These are phyloP conservation scores for Paramyrothecium sp. DNA, from an alignment of 2,329 filamentous ascomycete genomes.

Conservation along the genomic window DNA sequence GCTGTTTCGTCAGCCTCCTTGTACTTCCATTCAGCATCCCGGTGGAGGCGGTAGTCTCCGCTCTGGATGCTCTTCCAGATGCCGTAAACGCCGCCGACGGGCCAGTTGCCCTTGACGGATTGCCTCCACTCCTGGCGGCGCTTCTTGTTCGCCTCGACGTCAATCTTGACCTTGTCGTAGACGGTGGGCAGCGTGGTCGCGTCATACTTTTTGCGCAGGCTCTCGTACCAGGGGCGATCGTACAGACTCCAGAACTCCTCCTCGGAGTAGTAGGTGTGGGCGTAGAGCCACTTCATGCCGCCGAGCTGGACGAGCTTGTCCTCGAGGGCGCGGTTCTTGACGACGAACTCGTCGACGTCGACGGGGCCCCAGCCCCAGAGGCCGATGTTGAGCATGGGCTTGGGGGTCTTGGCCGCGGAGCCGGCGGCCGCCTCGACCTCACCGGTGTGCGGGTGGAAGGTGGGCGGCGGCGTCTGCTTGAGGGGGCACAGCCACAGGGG, in stretches of 20 bases:
- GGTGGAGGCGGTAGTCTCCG: conserved; percentile 53
- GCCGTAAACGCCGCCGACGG: conserved; percentile 58
- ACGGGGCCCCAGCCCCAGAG: conserved; percentile 77
- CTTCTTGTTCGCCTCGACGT: conserved; percentile 41
- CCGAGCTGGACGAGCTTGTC: conserved; percentile 65
- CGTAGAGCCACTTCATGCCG: conserved; percentile 86
- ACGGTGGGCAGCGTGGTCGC: conserved; percentile 63
- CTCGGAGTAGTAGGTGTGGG: conserved; percentile 79
- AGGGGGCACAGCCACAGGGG: conserved; percentile 60
- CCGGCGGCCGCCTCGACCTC: conserved; percentile 22
- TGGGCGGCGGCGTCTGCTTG: conserved; percentile 45
- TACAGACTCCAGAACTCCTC: conserved; percentile 69
- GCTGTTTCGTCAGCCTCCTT: conserved; percentile 22
- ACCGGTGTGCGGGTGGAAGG: conserved; percentile 54
- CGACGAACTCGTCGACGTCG: conserved; percentile 57
- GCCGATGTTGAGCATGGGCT: conserved; percentile 59
- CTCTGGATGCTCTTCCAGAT: conserved; percentile 59
- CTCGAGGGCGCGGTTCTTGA: conserved; percentile 71
- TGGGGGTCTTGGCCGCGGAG: conserved; percentile 13
- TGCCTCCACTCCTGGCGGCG: conserved; percentile 36
- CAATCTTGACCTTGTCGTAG: conserved; percentile 68
- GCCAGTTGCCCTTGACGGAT: conserved; percentile 48
- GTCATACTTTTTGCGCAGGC: conserved; percentile 59
- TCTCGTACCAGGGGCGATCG: conserved; percentile 58
- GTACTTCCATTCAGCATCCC: conserved; percentile 53